Evolutionary conservation across 208 protist species (phyloP).

Genomic region (Acanthamoeba royreba): DNA sequence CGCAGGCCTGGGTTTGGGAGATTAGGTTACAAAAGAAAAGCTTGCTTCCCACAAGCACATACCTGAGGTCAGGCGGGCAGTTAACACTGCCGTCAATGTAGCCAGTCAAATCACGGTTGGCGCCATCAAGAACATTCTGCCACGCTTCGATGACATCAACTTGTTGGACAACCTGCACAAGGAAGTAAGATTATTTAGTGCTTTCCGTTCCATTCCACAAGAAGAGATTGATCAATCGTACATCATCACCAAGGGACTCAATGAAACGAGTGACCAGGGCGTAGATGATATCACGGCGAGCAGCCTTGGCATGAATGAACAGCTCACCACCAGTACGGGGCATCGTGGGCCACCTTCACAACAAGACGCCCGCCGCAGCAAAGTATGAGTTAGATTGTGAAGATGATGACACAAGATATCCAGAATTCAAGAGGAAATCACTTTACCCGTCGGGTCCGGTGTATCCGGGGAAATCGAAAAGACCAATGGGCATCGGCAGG

Average conservation of each 20-base stretch:
- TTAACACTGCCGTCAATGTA: neutral
- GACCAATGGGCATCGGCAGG: neutral
- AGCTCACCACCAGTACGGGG: neutral
- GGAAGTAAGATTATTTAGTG: neutral
- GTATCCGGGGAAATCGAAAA: slow-evolving; percentile 14
- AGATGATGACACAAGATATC: neutral
- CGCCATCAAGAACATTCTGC: neutral
- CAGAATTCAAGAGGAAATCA: neutral
- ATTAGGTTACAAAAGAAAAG: neutral
- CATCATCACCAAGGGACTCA: neutral
- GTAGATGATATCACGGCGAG: neutral
- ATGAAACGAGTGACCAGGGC: neutral
- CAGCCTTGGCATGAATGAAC: neutral
- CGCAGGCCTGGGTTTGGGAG: too few species aligned
- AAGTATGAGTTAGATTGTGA: neutral
- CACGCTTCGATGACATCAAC: neutral
- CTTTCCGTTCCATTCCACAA: neutral
- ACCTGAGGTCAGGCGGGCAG: neutral
- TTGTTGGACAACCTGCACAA: neutral
- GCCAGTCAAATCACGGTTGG: neutral
- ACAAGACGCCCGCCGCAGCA: neutral
- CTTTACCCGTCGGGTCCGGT: neutral
- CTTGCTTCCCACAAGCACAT: neutral
- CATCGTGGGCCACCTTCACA: neutral
- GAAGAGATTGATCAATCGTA: neutral